Conservation (phyloP, 768 basidiomycete species). For the Tylopilus rubrobrunneus region DNA sequence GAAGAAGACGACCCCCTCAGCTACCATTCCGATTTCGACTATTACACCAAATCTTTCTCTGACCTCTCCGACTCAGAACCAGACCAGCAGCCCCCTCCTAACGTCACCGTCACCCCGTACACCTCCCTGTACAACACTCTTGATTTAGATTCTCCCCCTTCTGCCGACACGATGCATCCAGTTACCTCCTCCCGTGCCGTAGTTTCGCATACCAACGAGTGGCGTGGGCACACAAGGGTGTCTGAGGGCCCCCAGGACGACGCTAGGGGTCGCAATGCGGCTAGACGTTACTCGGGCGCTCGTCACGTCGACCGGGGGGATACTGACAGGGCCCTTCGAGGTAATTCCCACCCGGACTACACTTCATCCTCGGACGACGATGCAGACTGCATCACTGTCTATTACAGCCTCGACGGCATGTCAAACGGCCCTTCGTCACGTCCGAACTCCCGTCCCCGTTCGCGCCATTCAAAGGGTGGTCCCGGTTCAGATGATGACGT, state of each 20-base stretch:
- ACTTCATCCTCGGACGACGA: constrained; percentile 43
- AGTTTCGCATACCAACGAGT: not conserved
- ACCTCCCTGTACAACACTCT: constrained; percentile 20
- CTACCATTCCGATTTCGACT: constrained; percentile 36
- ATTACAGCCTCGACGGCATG: constrained; percentile 41
- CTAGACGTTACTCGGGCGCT: constrained; percentile 14
- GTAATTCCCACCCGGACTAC: constrained; percentile 25
- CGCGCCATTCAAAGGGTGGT: constrained; percentile 19
- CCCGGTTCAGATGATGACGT: constrained; percentile 68
- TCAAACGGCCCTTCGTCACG: constrained; percentile 23
- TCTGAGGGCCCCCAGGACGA: constrained; percentile 12
- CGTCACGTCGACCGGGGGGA: not conserved
- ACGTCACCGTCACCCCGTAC: constrained; percentile 15
- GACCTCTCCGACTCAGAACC: constrained; percentile 30
- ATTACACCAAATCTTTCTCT: constrained; percentile 31
- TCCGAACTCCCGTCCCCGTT: constrained; percentile 19
- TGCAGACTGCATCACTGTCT: constrained; percentile 38
- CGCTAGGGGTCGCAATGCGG: constrained; percentile 6
- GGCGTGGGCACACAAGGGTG: constrained; percentile 16
- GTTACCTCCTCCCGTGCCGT: not conserved
- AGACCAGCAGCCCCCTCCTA: constrained; percentile 10
- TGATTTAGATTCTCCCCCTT: constrained; percentile 39
- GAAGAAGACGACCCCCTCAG: constrained; percentile 31
- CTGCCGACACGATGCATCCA: constrained; percentile 34
- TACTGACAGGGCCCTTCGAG: constrained; percentile 32